Evolutionary conservation across 345 rosid genomes (phyloP).

Genomic region (Populus nigra): DNA sequence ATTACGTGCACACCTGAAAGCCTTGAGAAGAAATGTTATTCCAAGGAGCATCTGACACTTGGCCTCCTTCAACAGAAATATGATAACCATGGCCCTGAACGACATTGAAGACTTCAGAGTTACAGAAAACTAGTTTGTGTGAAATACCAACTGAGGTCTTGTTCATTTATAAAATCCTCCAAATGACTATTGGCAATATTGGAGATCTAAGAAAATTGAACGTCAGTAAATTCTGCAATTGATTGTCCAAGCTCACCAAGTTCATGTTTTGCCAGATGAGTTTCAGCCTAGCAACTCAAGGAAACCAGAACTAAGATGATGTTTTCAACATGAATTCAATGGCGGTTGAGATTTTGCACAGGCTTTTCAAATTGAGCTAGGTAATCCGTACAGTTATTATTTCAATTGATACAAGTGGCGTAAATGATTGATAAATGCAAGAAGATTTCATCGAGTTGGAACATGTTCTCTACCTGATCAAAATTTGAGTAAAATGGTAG

Average conservation of each 20-base stretch:
- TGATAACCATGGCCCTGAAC: constrained; percentile 75
- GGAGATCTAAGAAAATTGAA: neutral
- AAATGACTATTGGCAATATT: neutral
- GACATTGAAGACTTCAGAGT: constrained; percentile 4
- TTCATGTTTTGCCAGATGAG: no score
- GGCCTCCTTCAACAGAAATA: constrained; percentile 49
- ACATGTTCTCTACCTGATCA: constrained; percentile 51
- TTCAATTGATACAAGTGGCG: neutral
- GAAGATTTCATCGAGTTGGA: neutral
- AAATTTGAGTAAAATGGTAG: constrained; percentile 85
- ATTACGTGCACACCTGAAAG: constrained; percentile 53
- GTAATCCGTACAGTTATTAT: no score
- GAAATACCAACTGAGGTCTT: neutral
- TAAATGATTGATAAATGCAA: no score
- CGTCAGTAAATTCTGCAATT: no score
- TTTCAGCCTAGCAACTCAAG: no score
- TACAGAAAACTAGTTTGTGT: neutral
- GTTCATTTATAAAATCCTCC: neutral
- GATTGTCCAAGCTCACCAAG: no score
- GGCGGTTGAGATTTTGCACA: no score
- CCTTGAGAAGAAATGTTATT: constrained; percentile 72
- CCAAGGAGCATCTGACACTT: constrained; percentile 54
- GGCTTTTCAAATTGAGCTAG: no score
- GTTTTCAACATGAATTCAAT: no score
- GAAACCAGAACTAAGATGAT: no score